Evolutionary conservation across 495 filamentous ascomycete genomes (phyloP), one percentile per base, ranked within the genome.

Genomic region (Cenococcum geophilum): DNA sequence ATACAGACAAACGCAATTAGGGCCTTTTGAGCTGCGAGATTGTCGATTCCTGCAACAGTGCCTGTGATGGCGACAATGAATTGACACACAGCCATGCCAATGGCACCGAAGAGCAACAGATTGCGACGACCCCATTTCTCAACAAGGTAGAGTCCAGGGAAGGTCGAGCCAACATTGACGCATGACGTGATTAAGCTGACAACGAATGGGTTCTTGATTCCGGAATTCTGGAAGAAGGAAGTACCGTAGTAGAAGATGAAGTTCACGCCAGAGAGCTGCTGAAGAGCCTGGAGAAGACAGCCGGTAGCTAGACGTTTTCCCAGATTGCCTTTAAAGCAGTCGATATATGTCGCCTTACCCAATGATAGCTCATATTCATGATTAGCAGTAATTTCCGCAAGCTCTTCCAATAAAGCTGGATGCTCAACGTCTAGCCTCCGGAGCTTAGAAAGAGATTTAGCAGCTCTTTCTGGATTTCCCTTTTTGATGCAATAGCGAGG

Each of bases 191-290:
- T 84, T 36, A 89, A 76, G n/a, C 79, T 78, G 71, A 89, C 87
- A 65, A 86, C 69, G 79, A 88, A 87, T 10, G 83, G 77, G 70
- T 86, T 81, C 18, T 59, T 61, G 69, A 84, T 79, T 47, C 83
- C 82, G 9, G 83, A 74, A 51, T 81, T 76, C 68, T 81, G 71
- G 77, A 87, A 85, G 76, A 86, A 87, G 47, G 81, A 79, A 1
- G 85, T 85, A 18, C 85, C 85, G 68, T 83, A 88, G 75, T 87
- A 88, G 76, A 74, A 86, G 72, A 91, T 89, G 73, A 88, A 89
- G 72, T 89, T 89, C 58, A 84, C 77, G 64, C 83, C 84, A 34
- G 83, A 78, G 1, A 93, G 75, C 68, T 95, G 90, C 73, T 93
- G 90, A 8, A 95, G 77, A 4, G 48, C 82, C 67, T 95, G 90